Evolutionary conservation across 2,329 filamentous ascomycete genomes (phyloP), one percentile per base, ranked within the genome.

Genomic region (Diaporthe velutina): DNA sequence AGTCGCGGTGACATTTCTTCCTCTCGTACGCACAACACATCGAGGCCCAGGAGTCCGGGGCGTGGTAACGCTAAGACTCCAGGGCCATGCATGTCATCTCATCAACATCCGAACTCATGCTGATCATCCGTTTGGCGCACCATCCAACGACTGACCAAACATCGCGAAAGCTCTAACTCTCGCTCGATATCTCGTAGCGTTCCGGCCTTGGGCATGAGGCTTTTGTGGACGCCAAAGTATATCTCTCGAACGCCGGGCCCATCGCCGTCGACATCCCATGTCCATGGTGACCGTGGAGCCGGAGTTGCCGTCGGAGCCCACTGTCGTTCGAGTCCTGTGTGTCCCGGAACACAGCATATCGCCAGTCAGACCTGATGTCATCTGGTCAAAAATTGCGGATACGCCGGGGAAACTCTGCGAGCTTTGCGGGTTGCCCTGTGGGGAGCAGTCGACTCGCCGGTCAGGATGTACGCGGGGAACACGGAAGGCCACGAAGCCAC

Each of bases 301-400:
- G 64, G 64, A 68, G 45, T 68, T 52, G 64, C 64, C 64, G 64
- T 54, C 17, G 33, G n/a, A 68, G 19, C 9, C 48, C 45, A 52
- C 45, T 50, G 17, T 67, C 30, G 33, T 52, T 38, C 61, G 45
- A 67, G 45, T 52, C 42, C 22, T 52, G 30, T 19, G 33, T n/a
- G 17, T 22, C 28, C 38, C 25, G 13, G 38, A 45, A 22, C 5
- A 54, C 35, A 64, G 15, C 15, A 30, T 22, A 40, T 15, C 33
- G 33, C 9, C 64, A 54, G 33, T 54, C 48, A 40, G 33, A 25
- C 48, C 33, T 68, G 48, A 68, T 54, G 64, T 68, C 64, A 67
- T 67, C 28, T 52, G 45, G 8, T 38, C 19, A 52, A 25, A 17
- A 67, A 52, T 38, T 67, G 64, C 64, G 64, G 45, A 67, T 67